Conservation (phyloP, 345 rosid species). For the Heritiera littoralis region DNA sequence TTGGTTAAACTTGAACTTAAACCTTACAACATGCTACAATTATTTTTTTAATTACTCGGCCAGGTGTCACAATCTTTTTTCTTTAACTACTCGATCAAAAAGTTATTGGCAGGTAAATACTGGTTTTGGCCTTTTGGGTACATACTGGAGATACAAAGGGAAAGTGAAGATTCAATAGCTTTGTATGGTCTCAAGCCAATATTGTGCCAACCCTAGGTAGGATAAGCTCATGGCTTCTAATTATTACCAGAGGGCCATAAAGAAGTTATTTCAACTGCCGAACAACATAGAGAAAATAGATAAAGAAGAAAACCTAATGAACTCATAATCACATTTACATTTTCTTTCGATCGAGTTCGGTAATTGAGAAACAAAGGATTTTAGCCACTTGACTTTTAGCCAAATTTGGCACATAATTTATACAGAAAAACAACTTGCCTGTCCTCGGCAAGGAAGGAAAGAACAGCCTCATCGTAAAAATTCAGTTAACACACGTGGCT, state of each 20-base stretch:
- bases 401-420: not conserved
- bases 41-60: too few species aligned
- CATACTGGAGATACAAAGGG: too few species aligned
- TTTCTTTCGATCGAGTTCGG: not conserved
- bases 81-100: too few species aligned
- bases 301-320: not conserved
- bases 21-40: too few species aligned
- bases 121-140: too few species aligned
- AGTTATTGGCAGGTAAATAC: too few species aligned
- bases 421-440: not conserved
- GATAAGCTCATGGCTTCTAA: not conserved
- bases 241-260: not conserved
- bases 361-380: not conserved
- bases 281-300: too few species aligned
- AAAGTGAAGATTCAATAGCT: too few species aligned
- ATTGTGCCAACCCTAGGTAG: not conserved
- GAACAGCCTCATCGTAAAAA: not conserved
- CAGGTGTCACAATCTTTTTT: too few species aligned
- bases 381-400: not conserved
- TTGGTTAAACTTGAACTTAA: too few species aligned
- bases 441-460: not conserved
- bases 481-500: too few species aligned
- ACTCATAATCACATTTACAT: slow-evolving; percentile 20
- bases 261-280: not conserved
- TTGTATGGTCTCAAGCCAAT: too few species aligned